phyloP scores from a whole-genome alignment of 2,329 filamentous ascomycete species.

The Beauveria asiatica region DNA sequence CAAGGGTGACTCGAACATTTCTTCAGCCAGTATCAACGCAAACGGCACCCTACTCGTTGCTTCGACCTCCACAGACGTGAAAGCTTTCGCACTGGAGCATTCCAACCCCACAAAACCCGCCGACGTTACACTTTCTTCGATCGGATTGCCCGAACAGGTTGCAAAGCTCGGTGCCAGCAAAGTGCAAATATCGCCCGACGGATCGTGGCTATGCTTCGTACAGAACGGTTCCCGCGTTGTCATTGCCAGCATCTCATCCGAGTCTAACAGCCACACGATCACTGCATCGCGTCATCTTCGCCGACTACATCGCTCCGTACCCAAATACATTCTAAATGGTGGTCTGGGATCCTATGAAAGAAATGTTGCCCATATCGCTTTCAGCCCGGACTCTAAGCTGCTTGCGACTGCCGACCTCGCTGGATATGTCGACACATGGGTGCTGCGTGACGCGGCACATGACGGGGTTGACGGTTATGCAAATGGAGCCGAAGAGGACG shows the following conservation, averaged over 20 bases:
- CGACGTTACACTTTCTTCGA: conserved; percentile 61
- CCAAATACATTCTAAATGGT: conserved; percentile 50
- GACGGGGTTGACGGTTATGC: conserved; percentile 23
- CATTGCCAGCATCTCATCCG: conserved; percentile 28
- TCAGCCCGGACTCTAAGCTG: conserved; percentile 72
- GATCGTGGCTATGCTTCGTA: conserved; percentile 59
- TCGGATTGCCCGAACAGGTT: conserved; percentile 53
- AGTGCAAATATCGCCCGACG: conserved; percentile 61
- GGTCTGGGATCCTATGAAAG: conserved; percentile 69
- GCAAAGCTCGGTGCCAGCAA: conserved; percentile 57
- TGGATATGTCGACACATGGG: conserved; percentile 82
- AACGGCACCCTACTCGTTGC: conserved; percentile 70
- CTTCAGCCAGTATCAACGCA: conserved; percentile 60
- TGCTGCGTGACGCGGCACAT: conserved; percentile 43
- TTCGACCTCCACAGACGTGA: conserved; percentile 65
- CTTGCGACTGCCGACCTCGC: conserved; percentile 73
- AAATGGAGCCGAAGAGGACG: conserved; percentile 24
- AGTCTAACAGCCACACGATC: conserved; percentile 15
- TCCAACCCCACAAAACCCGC: conserved; percentile 40
- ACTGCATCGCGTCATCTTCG: conserved; percentile 38
- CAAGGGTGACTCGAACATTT: conserved; percentile 74
- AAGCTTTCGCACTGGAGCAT: conserved; percentile 62
- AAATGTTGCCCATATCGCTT: conserved; percentile 63
- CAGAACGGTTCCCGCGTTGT: conserved; percentile 52
- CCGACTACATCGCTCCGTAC: conserved; percentile 45